Evolutionary conservation across 192 early-diverging fungal genomes (phyloP).

Genomic region (Entrophospora sp.): DNA sequence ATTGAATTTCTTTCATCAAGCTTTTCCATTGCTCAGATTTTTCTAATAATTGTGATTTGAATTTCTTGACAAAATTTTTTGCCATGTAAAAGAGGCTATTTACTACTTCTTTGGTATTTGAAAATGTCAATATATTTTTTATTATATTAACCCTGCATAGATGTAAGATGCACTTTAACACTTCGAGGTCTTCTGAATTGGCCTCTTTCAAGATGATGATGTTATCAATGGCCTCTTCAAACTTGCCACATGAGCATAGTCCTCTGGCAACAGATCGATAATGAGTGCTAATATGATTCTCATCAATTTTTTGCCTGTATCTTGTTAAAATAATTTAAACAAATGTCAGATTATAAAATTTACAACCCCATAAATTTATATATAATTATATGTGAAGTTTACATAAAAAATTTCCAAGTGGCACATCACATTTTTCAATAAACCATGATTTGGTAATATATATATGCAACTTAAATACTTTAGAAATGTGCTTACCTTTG

Average conservation of each 20-base stretch:
- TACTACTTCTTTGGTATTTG: too few species aligned
- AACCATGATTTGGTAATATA: too few species aligned
- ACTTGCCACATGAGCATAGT: background rate
- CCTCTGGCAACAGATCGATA: background rate
- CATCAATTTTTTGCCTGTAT: too few species aligned
- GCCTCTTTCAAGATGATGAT: background rate
- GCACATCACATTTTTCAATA: background rate
- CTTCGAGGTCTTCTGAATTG: background rate
- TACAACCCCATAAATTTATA: too few species aligned
- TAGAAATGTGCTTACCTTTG: background rate
- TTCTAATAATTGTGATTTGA: too few species aligned
- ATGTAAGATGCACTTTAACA: background rate
- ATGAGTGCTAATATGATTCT: too few species aligned
- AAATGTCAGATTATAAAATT: too few species aligned
- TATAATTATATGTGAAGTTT: too few species aligned
- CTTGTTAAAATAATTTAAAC: background rate
- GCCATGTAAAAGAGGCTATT: too few species aligned
- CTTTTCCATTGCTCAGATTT: too few species aligned
- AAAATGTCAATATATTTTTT: background rate
- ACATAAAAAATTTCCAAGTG: background rate
- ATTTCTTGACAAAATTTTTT: too few species aligned
- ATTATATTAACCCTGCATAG: background rate
- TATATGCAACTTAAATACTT: too few species aligned
- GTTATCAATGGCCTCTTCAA: background rate
- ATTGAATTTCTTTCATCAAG: background rate